A percentile compares a stretch with the other conserved stretches of the same genome.
Conservation (phyloP, 305 asterid genomes). For the Ilex paraguariensis region DNA sequence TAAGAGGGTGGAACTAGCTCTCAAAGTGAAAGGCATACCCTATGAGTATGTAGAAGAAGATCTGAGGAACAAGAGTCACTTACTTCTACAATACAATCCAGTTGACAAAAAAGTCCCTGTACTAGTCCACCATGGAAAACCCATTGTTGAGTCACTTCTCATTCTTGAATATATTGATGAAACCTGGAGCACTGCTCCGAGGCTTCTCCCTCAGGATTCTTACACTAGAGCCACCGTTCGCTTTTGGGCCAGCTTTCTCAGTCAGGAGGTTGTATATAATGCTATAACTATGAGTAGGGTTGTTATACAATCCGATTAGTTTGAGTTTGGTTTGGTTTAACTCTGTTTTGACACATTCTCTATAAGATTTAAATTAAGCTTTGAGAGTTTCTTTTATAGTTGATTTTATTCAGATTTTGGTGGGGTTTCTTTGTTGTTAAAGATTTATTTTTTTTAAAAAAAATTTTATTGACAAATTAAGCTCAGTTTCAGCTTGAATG, state of each 20-base stretch:
- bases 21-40: conserved; percentile 29
- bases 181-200: conserved; percentile 16
- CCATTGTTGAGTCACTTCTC: conserved; percentile 22
- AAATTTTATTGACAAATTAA: too few species aligned
- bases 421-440: neutral
- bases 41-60: conserved; percentile 27
- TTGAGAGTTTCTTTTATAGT: neutral
- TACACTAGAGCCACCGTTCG: conserved; percentile 21
- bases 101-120: conserved; percentile 25
- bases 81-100: conserved; percentile 25
- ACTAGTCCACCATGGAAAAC: conserved; percentile 26
- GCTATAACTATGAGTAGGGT: too few species aligned
- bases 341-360: too few species aligned
- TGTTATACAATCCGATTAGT: too few species aligned
- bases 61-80: conserved; percentile 19
- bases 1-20: conserved; percentile 29
- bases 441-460: neutral
- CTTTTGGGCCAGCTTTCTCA: conserved; percentile 23
- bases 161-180: conserved; percentile 36
- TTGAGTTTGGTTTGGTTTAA: too few species aligned
- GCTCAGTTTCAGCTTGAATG: too few species aligned
- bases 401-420: neutral
- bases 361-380: too few species aligned
- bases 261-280: conserved; percentile 11
- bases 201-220: conserved; percentile 23